These are phyloP conservation scores for Microcos paniculata DNA, from an alignment of 345 rosid species.

Conservation along the genomic window DNA sequence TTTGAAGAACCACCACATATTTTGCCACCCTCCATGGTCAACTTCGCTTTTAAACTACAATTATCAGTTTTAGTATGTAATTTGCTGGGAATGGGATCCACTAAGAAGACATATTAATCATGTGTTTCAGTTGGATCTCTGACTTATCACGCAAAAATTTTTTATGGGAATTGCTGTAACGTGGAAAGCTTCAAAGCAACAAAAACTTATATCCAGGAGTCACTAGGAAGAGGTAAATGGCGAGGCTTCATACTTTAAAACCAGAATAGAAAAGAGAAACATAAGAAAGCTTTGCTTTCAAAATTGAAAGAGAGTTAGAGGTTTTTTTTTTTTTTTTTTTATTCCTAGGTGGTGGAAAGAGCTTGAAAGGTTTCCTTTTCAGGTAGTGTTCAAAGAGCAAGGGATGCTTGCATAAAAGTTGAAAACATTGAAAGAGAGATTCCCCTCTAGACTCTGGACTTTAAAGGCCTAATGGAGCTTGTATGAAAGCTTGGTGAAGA, in stretches of 20 bases:
- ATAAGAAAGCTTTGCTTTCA: not conserved
- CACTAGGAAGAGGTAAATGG: not conserved
- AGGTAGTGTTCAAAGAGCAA: not conserved
- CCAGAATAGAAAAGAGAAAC: not conserved
- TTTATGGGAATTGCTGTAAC: conserved; percentile 16
- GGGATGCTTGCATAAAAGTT: not conserved
- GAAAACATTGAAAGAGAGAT: conserved; percentile 15
- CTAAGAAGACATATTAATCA: not conserved
- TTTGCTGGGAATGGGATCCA: not conserved
- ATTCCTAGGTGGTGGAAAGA: not conserved
- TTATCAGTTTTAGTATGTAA: not conserved
- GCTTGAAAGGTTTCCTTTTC: not conserved
- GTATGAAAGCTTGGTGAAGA: conserved; percentile 12
- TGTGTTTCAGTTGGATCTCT: conserved; percentile 5
- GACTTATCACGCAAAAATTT: conserved; percentile 3
- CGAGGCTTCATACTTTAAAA: not conserved
- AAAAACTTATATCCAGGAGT: conserved; percentile 16
- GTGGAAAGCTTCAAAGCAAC: conserved; percentile 23
- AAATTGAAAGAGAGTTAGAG: not conserved
- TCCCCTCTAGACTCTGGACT: conserved; percentile 4
- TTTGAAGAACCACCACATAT: conserved; percentile 26
- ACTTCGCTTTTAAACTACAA: not conserved
- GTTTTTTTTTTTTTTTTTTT: not conserved
- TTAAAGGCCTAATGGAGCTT: conserved; percentile 13
- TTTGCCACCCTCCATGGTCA: conserved; percentile 30